Conservation (phyloP, 1,139 yeast genomes). For the Yamadazyma mexicana region DNA sequence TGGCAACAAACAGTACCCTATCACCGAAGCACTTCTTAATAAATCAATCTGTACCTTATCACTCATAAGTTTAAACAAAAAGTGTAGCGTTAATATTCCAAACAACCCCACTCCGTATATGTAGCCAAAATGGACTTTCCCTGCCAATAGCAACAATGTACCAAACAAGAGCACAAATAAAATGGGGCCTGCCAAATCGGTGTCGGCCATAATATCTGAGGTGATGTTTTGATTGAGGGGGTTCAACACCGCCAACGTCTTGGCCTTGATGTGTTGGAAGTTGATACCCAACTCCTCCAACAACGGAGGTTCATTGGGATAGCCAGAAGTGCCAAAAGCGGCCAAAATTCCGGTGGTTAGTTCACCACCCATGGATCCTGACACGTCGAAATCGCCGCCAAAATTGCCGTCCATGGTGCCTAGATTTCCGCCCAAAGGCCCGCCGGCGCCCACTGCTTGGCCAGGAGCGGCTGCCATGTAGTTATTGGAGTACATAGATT, state of each 20-base stretch:
- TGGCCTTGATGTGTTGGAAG: conserved; percentile 79
- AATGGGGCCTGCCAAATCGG: conserved; percentile 95
- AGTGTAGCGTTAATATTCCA: conserved; percentile 85
- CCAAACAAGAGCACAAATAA: conserved; percentile 88
- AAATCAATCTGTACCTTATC: conserved; percentile 58
- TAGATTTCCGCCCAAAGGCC: conserved; percentile 4
- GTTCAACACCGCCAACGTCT: conserved; percentile 84
- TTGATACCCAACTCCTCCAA: conserved; percentile 93
- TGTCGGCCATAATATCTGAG: conserved; percentile 81
- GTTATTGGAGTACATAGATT: conserved; percentile 36
- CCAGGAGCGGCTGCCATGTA: conserved; percentile 21
- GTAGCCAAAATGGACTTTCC: conserved; percentile 95
- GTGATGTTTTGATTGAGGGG: conserved; percentile 63
- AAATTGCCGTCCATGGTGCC: conserved; percentile 45
- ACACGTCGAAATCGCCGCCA: conserved; percentile 41
- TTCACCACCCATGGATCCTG: conserved; percentile 55
- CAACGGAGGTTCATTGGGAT: conserved; percentile 90
- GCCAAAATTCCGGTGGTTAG: conserved; percentile 80
- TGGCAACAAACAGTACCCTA: conserved; percentile 93
- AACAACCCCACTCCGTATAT: conserved; percentile 94
- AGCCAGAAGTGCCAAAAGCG: conserved; percentile 92
- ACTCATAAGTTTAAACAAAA: conserved; percentile 84
- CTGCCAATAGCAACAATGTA: conserved; percentile 75
- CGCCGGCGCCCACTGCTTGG: conserved; percentile 7
- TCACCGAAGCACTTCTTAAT: conserved; percentile 79